phyloP scores from a whole-genome alignment of 768 basidiomycete species.

The Asterophora parasitica region DNA sequence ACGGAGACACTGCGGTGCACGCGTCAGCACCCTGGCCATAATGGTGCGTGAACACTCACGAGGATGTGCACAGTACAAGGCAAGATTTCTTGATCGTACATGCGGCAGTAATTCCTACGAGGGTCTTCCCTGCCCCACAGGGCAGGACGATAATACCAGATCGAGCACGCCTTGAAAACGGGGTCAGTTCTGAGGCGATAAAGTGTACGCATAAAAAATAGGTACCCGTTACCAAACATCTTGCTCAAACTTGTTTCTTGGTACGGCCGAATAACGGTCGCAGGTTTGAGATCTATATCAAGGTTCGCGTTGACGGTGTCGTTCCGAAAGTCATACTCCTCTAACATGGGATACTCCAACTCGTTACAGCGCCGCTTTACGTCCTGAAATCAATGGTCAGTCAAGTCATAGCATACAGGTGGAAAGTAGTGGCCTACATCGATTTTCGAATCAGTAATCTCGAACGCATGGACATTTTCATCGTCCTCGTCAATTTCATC shows the following conservation, averaged over 20 bases:
- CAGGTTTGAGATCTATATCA: slow-evolving; percentile 97
- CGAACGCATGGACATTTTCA: slow-evolving; percentile 94
- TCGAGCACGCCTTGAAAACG: slow-evolving; percentile 74
- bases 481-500: slow-evolving; percentile 98
- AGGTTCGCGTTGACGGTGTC: slow-evolving; percentile 95
- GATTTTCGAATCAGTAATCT: slow-evolving; percentile 91
- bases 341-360: slow-evolving; percentile 95
- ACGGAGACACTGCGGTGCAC: slow-evolving; percentile 65
- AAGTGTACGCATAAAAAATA: slow-evolving; percentile 6
- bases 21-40: slow-evolving; percentile 10
- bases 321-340: slow-evolving; percentile 98
- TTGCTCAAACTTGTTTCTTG: slow-evolving; percentile 98
- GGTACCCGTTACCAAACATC: slow-evolving; percentile 99
- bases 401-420: not conserved
- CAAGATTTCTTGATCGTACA: slow-evolving; percentile 99
- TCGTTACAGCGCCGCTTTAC: slow-evolving; percentile 97
- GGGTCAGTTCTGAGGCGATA: slow-evolving; percentile 7
- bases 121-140: slow-evolving; percentile 97
- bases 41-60: slow-evolving; percentile 50
- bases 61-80: slow-evolving; percentile 94
- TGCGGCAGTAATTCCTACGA: slow-evolving; percentile 99
- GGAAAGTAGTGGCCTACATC: slow-evolving; percentile 52
- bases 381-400: slow-evolving; percentile 47
- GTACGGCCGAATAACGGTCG: slow-evolving; percentile 95
- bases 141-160: slow-evolving; percentile 98